Base-by-base conservation (phyloP, 176 grass and related monocot species). In the Oryza glumipatula region DNA sequence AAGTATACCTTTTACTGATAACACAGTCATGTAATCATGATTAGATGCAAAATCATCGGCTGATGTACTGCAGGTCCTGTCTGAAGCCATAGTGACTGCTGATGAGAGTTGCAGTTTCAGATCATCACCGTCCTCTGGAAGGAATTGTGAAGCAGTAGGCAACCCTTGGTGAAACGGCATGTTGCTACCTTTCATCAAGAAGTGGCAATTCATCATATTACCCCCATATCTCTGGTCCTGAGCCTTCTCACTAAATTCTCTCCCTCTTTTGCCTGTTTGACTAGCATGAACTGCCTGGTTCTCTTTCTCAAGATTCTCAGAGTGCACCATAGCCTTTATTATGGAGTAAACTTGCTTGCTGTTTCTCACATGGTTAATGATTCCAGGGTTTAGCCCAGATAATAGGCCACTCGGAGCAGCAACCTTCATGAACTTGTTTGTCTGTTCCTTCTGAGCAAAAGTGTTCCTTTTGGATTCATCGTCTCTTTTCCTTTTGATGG, bases 351-450 rank as follows among this genome's bases (percentile, higher is more conserved):
- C 96, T 80, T 99, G 96, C 70, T 99, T 99, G 82, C 93, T 99
- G 68, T 99, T 99, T 83, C 96, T 94, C 8, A 99, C 94, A 88
- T 99, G 96, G 61, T 99, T 99, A 78, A 99, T 99, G 43, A 99
- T 99, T 84, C 96, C 96, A 64, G 96, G 96, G 76, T 96, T 99
- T 64, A 99, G 83, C 68, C 91, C 96, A 77, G 91, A 92, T 78
- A 99, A 92, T 63, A 99, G 70, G 32, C 96, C 96, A 89, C 93
- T 94, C n/a, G 96, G 96, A 85, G 93, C 91, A 79, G 88, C 89
- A 81, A 89, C 88, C 90, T 96, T 99, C 22, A 85, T 75, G 76
- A 82, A 88, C 83, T 89, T 91, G 73, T 65, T 92, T 32, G 80
- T 51, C 67, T 99, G 96, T 44, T 89, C 86, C 26, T 81, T 90